A percentile compares a stretch with the other conserved stretches of the same genome.
These are phyloP conservation scores for Myriosclerotinia curreyana DNA, from an alignment of 2,329 filamentous ascomycete species.

Conservation along the genomic window DNA sequence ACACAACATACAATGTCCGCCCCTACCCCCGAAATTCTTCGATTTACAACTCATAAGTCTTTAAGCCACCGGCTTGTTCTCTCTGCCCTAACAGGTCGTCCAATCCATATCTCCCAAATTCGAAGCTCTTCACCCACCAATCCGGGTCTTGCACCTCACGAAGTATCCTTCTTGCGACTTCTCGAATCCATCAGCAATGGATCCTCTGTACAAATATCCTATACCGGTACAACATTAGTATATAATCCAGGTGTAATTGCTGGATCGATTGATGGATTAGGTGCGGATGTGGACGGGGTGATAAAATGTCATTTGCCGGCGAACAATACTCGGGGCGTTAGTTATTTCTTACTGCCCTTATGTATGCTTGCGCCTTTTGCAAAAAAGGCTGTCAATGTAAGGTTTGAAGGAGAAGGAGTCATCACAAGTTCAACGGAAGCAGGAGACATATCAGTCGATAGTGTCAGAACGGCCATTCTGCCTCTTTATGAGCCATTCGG, in stretches of 20 bases:
- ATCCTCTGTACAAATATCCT: constrained; percentile 89
- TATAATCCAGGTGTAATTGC: constrained; percentile 93
- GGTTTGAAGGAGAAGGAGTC: constrained; percentile 85
- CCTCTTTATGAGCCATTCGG: constrained; percentile 89
- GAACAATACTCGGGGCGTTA: constrained; percentile 74
- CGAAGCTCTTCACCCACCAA: constrained; percentile 80
- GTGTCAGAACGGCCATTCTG: constrained; percentile 86
- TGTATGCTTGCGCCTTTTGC: constrained; percentile 91
- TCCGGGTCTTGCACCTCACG: constrained; percentile 85
- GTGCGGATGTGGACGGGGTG: constrained; percentile 62
- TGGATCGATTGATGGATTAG: constrained; percentile 69
- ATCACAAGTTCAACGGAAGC: constrained; percentile 82
- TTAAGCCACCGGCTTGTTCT: constrained; percentile 83
- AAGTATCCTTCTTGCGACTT: constrained; percentile 92
- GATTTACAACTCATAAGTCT: constrained; percentile 80
- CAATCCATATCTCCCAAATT: constrained; percentile 91
- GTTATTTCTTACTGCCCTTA: constrained; percentile 87
- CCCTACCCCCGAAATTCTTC: constrained; percentile 50
- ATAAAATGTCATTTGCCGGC: constrained; percentile 78
- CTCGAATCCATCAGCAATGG: constrained; percentile 95
- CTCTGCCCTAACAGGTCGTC: constrained; percentile 83
- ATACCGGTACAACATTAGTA: constrained; percentile 88
- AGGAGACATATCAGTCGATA: constrained; percentile 88
- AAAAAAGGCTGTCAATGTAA: constrained; percentile 84
- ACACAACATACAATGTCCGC: constrained; percentile 34